A percentile compares a stretch with the other conserved stretches of the same genome.
Evolutionary conservation across 805 yeast species (phyloP).

Genomic region (Groenewaldozyma tartarivorans): DNA sequence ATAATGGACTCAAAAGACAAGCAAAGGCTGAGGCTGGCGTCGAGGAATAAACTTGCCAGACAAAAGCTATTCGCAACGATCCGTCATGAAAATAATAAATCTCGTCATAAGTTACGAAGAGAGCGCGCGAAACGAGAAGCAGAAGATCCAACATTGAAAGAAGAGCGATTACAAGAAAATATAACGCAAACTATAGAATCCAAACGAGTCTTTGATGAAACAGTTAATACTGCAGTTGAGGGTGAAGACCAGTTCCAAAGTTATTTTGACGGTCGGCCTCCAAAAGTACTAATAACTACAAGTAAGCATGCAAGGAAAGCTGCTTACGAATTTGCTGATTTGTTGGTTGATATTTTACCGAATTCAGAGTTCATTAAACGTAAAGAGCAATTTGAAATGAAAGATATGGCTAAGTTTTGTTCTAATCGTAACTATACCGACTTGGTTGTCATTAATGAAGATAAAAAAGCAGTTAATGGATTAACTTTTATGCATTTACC

Average conservation of each 20-base stretch:
- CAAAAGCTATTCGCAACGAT: slow-evolving; percentile 67
- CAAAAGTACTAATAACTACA: slow-evolving; percentile 86
- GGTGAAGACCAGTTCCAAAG: slow-evolving; percentile 45
- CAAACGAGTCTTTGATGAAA: slow-evolving; percentile 80
- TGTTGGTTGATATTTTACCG: slow-evolving; percentile 76
- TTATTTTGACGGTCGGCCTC: slow-evolving; percentile 53
- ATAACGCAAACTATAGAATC: slow-evolving; percentile 76
- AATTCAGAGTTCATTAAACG: slow-evolving; percentile 80
- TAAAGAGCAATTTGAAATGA: slow-evolving; percentile 71
- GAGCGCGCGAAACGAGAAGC: slow-evolving; percentile 82
- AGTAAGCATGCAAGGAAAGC: slow-evolving; percentile 74
- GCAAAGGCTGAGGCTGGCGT: neutral
- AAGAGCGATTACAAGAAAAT: slow-evolving; percentile 67
- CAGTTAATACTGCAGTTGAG: slow-evolving; percentile 41
- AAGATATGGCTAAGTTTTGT: slow-evolving; percentile 80
- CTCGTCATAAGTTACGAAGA: slow-evolving; percentile 67
- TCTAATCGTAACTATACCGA: slow-evolving; percentile 80
- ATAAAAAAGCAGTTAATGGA: slow-evolving; percentile 85
- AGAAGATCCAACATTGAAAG: slow-evolving; percentile 71
- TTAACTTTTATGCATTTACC: slow-evolving; percentile 90
- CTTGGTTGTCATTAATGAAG: slow-evolving; percentile 83
- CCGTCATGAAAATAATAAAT: slow-evolving; percentile 66
- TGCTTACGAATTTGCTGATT: slow-evolving; percentile 86
- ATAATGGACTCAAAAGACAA: neutral
- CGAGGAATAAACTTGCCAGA: slow-evolving; percentile 60